phyloP scores from a whole-genome alignment of 1,284 basidiomycete genomes.

The Tilletia walkeri region DNA sequence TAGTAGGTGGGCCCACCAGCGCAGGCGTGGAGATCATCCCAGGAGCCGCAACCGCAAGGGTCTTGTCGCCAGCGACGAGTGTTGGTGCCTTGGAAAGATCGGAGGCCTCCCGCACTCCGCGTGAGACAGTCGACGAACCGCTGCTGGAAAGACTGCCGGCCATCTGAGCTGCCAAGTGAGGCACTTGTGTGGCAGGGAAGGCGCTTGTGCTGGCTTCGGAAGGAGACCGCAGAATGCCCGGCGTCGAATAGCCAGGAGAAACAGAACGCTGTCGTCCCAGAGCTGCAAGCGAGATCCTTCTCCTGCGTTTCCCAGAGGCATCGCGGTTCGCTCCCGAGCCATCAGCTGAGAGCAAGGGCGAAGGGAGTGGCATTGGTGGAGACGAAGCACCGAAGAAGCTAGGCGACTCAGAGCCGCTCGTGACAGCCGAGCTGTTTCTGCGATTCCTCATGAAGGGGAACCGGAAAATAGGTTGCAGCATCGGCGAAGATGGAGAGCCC shows the following conservation, averaged over 20 bases:
- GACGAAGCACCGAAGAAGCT: neutral
- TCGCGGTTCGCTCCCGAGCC: conserved; percentile 10
- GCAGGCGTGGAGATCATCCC: conserved; percentile 7
- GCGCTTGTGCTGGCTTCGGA: neutral
- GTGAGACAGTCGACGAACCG: neutral
- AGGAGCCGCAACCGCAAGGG: neutral
- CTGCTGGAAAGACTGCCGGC: conserved; percentile 12
- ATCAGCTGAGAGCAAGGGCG: neutral
- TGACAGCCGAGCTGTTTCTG: conserved; percentile 13
- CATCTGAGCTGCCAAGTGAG: neutral
- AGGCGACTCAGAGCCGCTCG: neutral
- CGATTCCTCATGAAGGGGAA: conserved; percentile 40
- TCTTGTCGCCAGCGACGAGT: neutral
- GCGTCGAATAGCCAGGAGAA: conserved; percentile 3
- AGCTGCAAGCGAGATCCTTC: neutral
- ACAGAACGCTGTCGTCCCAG: neutral
- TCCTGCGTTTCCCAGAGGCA: neutral
- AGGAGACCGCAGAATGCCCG: neutral
- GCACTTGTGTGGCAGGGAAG: neutral
- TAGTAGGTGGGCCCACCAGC: neutral
- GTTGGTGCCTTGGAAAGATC: neutral
- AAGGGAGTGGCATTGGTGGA: neutral
- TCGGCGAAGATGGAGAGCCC: neutral
- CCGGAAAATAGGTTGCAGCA: conserved; percentile 29
- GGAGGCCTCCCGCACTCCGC: neutral